phyloP scores from a whole-genome alignment of 1,139 yeast species.

The Pichia kudriavzevii region DNA sequence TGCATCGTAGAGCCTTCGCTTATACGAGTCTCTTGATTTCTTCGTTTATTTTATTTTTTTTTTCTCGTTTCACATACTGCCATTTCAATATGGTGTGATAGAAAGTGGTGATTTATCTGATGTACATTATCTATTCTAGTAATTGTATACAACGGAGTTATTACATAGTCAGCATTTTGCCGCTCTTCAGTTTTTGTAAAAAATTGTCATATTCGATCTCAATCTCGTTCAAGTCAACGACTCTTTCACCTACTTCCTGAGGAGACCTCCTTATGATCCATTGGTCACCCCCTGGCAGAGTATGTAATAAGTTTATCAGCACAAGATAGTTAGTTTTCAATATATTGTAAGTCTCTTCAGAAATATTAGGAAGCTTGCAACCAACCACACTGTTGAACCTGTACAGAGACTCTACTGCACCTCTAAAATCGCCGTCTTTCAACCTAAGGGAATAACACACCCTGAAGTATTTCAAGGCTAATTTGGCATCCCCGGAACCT shows the following conservation, averaged over 20 bases:
- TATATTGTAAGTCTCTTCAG: constrained; percentile 1
- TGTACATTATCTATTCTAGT: too few relatives aligned
- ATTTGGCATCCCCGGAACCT: constrained; percentile 17
- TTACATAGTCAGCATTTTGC: too few relatives aligned
- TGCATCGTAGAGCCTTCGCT: too few relatives aligned
- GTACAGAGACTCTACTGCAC: constrained; percentile 51
- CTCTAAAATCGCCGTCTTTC: constrained; percentile 40
- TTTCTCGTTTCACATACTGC: too few relatives aligned
- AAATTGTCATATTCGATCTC: constrained; percentile 18
- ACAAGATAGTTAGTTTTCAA: constrained; percentile 31
- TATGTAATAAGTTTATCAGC: constrained; percentile 42
- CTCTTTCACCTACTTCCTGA: constrained; percentile 11
- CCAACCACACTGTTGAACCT: constrained; percentile 37
- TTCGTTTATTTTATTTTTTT: too few relatives aligned
- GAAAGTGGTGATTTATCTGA: too few relatives aligned
- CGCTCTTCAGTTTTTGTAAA: too few relatives aligned
- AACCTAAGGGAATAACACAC: constrained; percentile 50
- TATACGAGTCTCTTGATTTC: too few relatives aligned
- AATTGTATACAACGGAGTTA: too few relatives aligned
- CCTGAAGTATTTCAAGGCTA: constrained; percentile 40
- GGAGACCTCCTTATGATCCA: constrained; percentile 21
- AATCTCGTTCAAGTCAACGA: constrained; percentile 17
- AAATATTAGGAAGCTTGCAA: constrained; percentile 11
- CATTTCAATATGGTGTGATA: too few relatives aligned
- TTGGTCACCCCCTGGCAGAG: constrained; percentile 35